Evolutionary conservation across 2,329 filamentous ascomycete species (phyloP).

Genomic region (Ceratocystis alfenasii): DNA sequence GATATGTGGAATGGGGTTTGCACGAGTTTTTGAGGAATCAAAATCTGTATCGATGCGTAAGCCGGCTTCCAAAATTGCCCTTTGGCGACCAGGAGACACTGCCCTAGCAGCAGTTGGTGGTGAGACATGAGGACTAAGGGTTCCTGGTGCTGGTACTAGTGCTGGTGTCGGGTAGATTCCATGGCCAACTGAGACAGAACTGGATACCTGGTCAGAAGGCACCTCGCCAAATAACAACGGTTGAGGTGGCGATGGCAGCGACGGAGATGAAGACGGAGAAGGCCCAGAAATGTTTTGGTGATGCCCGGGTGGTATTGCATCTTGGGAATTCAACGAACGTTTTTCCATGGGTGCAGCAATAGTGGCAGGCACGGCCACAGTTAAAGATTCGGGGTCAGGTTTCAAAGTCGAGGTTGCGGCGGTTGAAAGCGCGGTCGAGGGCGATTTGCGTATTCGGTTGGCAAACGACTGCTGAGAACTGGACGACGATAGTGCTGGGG

Average conservation of each 20-base stretch:
- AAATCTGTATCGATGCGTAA: constrained; percentile 38
- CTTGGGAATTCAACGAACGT: not conserved
- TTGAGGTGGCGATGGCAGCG: constrained; percentile 8
- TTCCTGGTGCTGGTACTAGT: not conserved
- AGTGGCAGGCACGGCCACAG: not conserved
- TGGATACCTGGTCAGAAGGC: constrained; percentile 38
- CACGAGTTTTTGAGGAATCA: constrained; percentile 5
- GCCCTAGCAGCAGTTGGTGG: not conserved
- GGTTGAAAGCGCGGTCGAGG: constrained; percentile 26
- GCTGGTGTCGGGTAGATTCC: constrained; percentile 37
- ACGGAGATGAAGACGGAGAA: not conserved
- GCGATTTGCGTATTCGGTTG: constrained; percentile 46
- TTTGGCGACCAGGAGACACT: constrained; percentile 33
- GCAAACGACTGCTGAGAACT: constrained; percentile 38
- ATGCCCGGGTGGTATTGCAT: not conserved
- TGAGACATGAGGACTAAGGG: constrained; percentile 7
- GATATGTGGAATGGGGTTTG: not conserved
- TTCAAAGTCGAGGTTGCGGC: not conserved
- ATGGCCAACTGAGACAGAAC: constrained; percentile 44
- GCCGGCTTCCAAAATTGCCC: constrained; percentile 62
- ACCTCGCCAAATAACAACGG: constrained; percentile 63
- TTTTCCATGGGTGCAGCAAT: constrained; percentile 8
- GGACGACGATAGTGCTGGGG: not conserved
- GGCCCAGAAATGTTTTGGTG: not conserved
- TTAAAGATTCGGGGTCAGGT: not conserved